These are phyloP conservation scores for Boletus patriciae DNA, from an alignment of 768 basidiomycete genomes.

Conservation along the genomic window DNA sequence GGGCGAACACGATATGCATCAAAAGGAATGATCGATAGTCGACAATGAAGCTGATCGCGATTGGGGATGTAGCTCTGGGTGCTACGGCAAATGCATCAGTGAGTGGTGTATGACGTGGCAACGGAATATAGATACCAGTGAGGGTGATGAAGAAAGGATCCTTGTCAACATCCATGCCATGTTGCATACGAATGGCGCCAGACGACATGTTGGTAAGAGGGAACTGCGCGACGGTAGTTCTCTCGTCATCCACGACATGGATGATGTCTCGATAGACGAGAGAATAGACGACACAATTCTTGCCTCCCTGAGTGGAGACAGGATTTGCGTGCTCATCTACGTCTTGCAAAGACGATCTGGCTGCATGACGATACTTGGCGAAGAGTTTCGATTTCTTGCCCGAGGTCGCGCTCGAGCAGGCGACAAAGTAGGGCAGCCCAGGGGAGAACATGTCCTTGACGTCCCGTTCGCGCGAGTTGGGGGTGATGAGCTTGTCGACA, in stretches of 20 bases:
- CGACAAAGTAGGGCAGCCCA: constrained; percentile 23
- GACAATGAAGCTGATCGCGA: constrained; percentile 21
- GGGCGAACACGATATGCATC: constrained; percentile 24
- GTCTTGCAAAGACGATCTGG: constrained; percentile 7
- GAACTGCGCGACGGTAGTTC: background rate
- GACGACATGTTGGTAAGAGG: constrained; percentile 15
- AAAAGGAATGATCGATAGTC: constrained; percentile 23
- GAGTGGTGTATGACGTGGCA: background rate
- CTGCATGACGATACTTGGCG: constrained; percentile 16
- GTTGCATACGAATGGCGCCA: constrained; percentile 22
- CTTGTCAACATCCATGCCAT: constrained; percentile 14
- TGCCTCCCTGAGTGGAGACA: constrained; percentile 14
- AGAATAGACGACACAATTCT: constrained; percentile 24
- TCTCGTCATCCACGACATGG: constrained; percentile 3
- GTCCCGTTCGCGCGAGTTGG: constrained; percentile 5
- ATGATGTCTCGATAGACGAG: constrained; percentile 13
- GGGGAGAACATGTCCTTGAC: constrained; percentile 24
- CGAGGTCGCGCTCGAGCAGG: constrained; percentile 20
- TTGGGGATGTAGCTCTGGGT: constrained; percentile 15
- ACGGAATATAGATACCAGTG: constrained; percentile 1
- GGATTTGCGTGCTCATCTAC: constrained; percentile 18
- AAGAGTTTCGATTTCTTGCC: constrained; percentile 19
- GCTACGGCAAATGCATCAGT: background rate
- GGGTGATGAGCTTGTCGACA: constrained; percentile 9
- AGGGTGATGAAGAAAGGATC: constrained; percentile 11